Percentiles rank a stretch among this genome's conserved stretches.
Conservation (phyloP, 108 stramenopile species). For the Stephanodiscus triporus region DNA sequence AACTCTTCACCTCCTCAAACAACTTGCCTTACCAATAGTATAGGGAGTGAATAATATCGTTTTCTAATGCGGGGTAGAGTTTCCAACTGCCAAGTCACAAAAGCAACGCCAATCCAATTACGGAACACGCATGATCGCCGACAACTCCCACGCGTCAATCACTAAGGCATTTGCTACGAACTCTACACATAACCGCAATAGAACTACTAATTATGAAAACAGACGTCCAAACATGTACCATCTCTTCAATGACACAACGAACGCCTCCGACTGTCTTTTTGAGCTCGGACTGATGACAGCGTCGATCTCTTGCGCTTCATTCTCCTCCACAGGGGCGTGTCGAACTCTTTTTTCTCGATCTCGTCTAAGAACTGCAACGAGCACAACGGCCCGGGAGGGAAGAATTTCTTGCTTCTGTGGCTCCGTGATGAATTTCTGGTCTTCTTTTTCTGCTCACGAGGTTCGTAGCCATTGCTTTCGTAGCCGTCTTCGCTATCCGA, state of each 20-base stretch:
- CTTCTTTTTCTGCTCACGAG: slow-evolving; percentile 7
- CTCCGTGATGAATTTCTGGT: not conserved
- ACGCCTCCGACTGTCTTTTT: not conserved
- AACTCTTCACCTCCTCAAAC: no score
- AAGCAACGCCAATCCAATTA: no score
- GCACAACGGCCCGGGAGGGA: slow-evolving; percentile 26
- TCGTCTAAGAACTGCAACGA: slow-evolving; percentile 28
- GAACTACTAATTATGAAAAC: no score
- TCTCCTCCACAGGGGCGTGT: slow-evolving; percentile 23
- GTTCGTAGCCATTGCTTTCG: slow-evolving; percentile 6
- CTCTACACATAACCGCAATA: no score
- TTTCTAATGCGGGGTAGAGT: not conserved
- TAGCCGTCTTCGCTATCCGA: not conserved
- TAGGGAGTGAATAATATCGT: not conserved
- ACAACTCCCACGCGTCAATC: no score
- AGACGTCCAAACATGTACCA: not conserved
- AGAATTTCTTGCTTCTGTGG: slow-evolving; percentile 17
- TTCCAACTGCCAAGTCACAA: no score
- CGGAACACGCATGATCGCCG: no score
- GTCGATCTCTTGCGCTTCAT: slow-evolving; percentile 31
- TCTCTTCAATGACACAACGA: not conserved
- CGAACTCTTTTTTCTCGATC: slow-evolving; percentile 21
- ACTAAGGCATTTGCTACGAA: no score
- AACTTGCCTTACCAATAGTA: not conserved
- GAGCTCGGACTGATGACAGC: slow-evolving; percentile 6